A percentile compares a stretch with the other conserved stretches of the same genome.
These are phyloP conservation scores for Hortiboletus flavorubellus DNA, from an alignment of 768 basidiomycete genomes.

Conservation along the genomic window DNA sequence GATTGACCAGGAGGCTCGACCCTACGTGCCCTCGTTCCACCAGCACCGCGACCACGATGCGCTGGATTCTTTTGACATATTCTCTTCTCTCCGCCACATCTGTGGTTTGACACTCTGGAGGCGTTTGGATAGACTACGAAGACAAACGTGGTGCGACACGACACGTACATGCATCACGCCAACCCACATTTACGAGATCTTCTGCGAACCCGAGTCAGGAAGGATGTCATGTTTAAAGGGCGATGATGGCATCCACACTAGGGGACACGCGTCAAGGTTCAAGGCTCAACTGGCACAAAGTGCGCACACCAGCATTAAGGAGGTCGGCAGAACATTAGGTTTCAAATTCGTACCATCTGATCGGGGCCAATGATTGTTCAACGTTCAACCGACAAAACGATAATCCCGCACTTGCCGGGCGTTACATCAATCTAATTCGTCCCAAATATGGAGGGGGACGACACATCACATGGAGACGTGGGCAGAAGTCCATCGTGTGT, in stretches of 20 bases:
- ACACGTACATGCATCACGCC: neutral
- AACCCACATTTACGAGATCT: neutral
- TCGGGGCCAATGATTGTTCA: neutral
- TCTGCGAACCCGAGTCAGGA: neutral
- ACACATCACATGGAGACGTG: neutral
- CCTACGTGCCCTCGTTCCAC: neutral
- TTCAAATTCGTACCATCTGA: conserved; percentile 6
- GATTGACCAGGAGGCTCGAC: neutral
- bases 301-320: neutral
- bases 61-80: neutral
- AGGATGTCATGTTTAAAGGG: neutral
- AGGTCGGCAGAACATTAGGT: neutral
- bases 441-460: neutral
- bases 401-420: neutral
- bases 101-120: neutral
- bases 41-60: neutral
- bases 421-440: neutral
- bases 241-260: neutral
- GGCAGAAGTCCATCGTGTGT: neutral
- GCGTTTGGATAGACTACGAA: neutral
- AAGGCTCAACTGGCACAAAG: neutral
- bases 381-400: neutral
- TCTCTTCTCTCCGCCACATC: neutral
- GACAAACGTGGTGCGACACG: neutral
- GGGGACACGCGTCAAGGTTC: neutral